Evolutionary conservation across 305 asterid genomes (phyloP), one percentile per base, ranked within the genome.

Genomic region (Striga hermonthica): DNA sequence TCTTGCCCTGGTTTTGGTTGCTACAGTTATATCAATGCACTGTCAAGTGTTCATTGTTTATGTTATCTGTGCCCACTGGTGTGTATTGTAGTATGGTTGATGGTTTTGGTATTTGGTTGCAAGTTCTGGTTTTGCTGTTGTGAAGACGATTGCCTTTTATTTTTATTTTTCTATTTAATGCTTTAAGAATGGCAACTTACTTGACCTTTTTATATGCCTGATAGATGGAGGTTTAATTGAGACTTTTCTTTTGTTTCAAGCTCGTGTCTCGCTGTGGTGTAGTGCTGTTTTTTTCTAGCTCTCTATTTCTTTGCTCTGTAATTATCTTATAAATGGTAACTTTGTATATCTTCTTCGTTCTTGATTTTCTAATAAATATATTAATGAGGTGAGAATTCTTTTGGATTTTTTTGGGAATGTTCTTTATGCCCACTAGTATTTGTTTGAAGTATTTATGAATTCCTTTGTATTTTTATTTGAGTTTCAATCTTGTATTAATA

Each of bases 361-460:
- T 41, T 41, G 6, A n/a, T n/a, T n/a, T n/a, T n/a, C n/a, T n/a
- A n/a, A n/a, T n/a, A n/a, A n/a, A n/a, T n/a, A n/a, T n/a, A n/a
- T n/a, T n/a, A n/a, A n/a, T n/a, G n/a, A n/a, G n/a, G n/a, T n/a
- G n/a, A n/a, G n/a, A n/a, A n/a, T n/a, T n/a, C n/a, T n/a, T n/a
- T n/a, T n/a, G n/a, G n/a, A n/a, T n/a, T n/a, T n/a, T n/a, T n/a
- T n/a, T n/a, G n/a, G n/a, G n/a, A n/a, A n/a, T n/a, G n/a, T n/a
- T n/a, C 8, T 39, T 39, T 39, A 39, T 5, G 44, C 44, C 4
- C 44, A n/a, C n/a, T 37, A 40, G 13, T 34, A 0, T 59, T 0
- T 16, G 9, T 68, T 45, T 60, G 28, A 31, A 66, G 72, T 59
- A 34, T 38, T n/a, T 41, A 56, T 59, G 4, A 38, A 41, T 34